Conservation (phyloP, 257 asterid genomes). For the Buddleja alternifolia region DNA sequence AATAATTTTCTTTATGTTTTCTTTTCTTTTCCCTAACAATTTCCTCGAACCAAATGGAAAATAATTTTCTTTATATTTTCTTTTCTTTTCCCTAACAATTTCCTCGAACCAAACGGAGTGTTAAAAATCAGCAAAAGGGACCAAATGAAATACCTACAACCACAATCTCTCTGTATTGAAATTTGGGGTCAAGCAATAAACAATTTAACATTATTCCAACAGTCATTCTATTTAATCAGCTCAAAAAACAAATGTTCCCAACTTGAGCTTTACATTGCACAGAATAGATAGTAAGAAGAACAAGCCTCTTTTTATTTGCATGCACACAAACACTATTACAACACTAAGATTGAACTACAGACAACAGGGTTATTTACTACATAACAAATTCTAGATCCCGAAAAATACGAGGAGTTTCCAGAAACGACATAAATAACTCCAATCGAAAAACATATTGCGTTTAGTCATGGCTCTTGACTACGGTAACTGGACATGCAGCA, state of each 20-base stretch:
- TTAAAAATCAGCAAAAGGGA: no score
- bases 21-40: no score
- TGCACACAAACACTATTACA: conserved; percentile 24
- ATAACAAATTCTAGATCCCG: neutral
- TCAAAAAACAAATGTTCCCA: neutral
- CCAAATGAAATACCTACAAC: no score
- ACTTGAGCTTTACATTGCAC: conserved; percentile 21
- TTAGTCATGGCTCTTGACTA: conserved; percentile 66
- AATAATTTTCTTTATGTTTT: no score
- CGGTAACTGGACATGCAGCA: conserved; percentile 84
- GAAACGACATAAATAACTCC: conserved; percentile 20
- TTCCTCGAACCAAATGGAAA: no score
- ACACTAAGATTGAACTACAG: conserved; percentile 21
- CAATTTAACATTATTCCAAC: no score
- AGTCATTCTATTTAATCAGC: conserved; percentile 24
- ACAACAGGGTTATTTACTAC: conserved; percentile 13
- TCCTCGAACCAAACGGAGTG: no score
- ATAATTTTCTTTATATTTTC: no score
- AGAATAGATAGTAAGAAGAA: neutral
- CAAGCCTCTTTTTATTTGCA: neutral
- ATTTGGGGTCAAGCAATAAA: no score
- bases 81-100: no score
- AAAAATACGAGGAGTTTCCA: conserved; percentile 10
- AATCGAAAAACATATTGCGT: neutral
- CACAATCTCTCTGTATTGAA: no score